Base-by-base conservation (phyloP, 805 yeast genomes). In the Suhomyces sp. region DNA sequence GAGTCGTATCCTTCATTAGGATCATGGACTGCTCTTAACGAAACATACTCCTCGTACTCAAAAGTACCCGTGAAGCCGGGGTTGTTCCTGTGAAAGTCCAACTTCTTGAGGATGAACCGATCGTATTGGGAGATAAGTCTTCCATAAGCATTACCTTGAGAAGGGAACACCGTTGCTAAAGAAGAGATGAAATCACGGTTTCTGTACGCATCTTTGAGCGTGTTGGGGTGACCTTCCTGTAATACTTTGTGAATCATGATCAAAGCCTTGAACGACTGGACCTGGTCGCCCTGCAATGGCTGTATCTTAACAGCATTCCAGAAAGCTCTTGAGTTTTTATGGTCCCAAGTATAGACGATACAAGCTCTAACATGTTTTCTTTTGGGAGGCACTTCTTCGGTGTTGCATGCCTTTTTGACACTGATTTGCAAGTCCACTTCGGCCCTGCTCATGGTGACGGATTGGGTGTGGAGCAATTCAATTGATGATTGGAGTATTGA, bases 161-260 rank as follows among this genome's bases (percentile, higher is more conserved):
- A 40, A 10, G 73, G 66, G 35, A 70, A 66, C 6, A 76, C 70
- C 26, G 88, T 70, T 2, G 81, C 82, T 38, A 93, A 68, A 12
- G 88, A 76, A 36, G 80, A 76, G 31, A 91, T 70, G 81, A 95
- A 91, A 34, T 79, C 83, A 33, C 79, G 67, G 55, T 88, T 87
- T 42, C 78, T 70, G 51, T 79, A 83, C 2, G 88, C 97, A 50
- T 88, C 96, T 33, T 76, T 71, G 50, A 91, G 64, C 5, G 87
- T 80, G 18, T 86, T 74, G 10, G 88, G 88, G 57, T 91, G 98
- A n/a, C 98, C 98, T 60, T 91, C 98, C 58, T 93, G 98, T n/a
- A 91, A 65, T 5, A 93, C 91, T 52, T 91, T 90, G 53, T 91
- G 98, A 31, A 88, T 73, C 45, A 86, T 74, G 35, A 90, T 84